These are phyloP conservation scores for Coccomyxa sp. DNA, from an alignment of 139 green algal species.

Conservation along the genomic window DNA sequence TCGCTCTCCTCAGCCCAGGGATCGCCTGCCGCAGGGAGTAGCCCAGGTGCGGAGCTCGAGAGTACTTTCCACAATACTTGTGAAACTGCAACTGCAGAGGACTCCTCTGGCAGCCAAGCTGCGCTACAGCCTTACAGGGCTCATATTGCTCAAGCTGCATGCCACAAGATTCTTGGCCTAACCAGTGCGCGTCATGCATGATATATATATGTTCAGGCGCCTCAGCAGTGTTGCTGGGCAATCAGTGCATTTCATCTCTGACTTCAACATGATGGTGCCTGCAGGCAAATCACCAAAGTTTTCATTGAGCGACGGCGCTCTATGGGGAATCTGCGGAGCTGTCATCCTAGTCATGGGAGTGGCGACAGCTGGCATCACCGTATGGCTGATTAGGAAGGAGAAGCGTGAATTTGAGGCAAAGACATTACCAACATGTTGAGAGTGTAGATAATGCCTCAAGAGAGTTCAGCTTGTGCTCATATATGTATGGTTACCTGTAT, in stretches of 20 bases:
- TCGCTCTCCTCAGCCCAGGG: neutral
- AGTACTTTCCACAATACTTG: neutral
- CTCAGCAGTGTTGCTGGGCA: neutral
- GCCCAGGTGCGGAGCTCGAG: neutral
- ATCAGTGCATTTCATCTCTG: no score
- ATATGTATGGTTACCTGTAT: no score
- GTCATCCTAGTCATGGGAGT: neutral
- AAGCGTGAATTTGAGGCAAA: no score
- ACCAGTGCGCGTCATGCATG: neutral
- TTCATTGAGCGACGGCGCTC: neutral
- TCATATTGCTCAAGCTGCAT: neutral
- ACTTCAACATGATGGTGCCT: no score
- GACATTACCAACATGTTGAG: no score
- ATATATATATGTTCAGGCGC: neutral
- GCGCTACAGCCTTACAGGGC: neutral
- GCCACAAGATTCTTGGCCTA: neutral
- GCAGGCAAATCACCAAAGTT: neutral
- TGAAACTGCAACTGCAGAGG: neutral
- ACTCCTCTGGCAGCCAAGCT: no score
- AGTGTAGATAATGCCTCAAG: no score
- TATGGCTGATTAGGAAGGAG: neutral
- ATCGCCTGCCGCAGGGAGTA: neutral
- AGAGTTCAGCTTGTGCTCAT: no score
- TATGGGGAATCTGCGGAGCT: neutral
- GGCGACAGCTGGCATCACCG: neutral